Evolutionary conservation across 495 filamentous ascomycete genomes (phyloP), one percentile per base, ranked within the genome.

Genomic region (Xylaria nigripes): DNA sequence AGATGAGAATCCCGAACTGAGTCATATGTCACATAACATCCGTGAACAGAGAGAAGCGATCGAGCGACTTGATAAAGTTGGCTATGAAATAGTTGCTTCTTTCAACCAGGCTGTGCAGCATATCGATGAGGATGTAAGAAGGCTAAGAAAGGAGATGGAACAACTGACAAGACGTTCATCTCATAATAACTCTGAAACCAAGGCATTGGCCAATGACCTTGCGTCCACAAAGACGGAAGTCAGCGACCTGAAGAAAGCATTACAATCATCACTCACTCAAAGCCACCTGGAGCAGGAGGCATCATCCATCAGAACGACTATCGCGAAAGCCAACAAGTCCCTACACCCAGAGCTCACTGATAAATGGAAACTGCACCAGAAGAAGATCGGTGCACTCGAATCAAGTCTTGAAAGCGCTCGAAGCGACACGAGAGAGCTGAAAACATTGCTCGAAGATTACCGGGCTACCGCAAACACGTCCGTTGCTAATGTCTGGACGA

Each of bases 31-130:
- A 40, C 18, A 42, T 22, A 59, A 71, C 1, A 23, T 74, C 8
- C 42, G 66, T 16, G 23, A 44, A n/a, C 67, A 71, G 34, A 56
- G 58, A 42, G 64, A 65, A 45, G 61, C 68, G 29, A 62, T 68
- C 41, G 58, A 68, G 36, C 57, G 62, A 19, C 61, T 74, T 16
- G 61, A 68, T 50, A 62, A 45, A 34, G 63, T 63, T 16, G 68
- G 68, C 8, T 61, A 57, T 51, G 66, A 63, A 9, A 60, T 69
- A 12, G 61, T 69, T 21, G 62, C 66, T 3, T 62, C 60, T 1
- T 60, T 74, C 23, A 61, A 71, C 22, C 64, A 50, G 10, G 43
- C 63, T 16, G 58, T 67, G 15, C 46, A 42, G 16, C 58, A 56
- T 22, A 56, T 69, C 16, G 59, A 68, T 21, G 48, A 50, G 13